Base-by-base conservation (phyloP, 768 basidiomycete genomes). In the Boletus sp. region DNA sequence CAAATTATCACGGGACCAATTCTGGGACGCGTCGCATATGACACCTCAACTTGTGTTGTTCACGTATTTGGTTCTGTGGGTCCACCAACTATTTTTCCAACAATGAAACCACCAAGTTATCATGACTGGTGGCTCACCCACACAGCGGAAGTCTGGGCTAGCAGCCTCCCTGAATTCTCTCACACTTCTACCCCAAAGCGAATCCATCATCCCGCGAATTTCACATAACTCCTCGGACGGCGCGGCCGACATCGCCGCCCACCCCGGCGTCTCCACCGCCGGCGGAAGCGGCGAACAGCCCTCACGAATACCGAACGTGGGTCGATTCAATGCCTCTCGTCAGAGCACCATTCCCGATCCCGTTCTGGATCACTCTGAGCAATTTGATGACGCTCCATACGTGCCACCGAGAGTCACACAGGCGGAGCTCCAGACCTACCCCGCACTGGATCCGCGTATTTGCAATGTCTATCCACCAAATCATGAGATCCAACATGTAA, bases 1-100 rank as follows among this genome's bases (percentile, higher is more conserved):
- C 41, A 6, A 41, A 39, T 1, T 5, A 48, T 59, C 57, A 57
- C 60, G 50, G 58, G 47, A 55, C 18, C 50, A 50, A 47, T 51
- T 54, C 41, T 28, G 54, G 55, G 39, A 50, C 60, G 52, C 59
- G 57, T 57, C 65, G 57, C 65, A 57, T 57, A 47, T 55, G 33
- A 40, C 50, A 60, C 36, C 39, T 45, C 42, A 12, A 52, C 33
- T 39, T 49, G 57, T 66, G 64, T 68, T 72, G 68, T 66, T 45
- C 55, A 44, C 47, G 20, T 72, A 62, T 72, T 72, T 72, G 71
- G 71, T 44, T 45, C 40, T 72, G 71, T 72, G 71, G 71, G 71
- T 72, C 71, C 71, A 59, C 54, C 9, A 53, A 35, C 51, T 65
- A 64, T 67, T 72, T 70, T 67, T 44, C 42, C 50, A 52, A 70